Evolutionary conservation across 495 filamentous ascomycete genomes (phyloP).

Genomic region (Aspergillus diversus): DNA sequence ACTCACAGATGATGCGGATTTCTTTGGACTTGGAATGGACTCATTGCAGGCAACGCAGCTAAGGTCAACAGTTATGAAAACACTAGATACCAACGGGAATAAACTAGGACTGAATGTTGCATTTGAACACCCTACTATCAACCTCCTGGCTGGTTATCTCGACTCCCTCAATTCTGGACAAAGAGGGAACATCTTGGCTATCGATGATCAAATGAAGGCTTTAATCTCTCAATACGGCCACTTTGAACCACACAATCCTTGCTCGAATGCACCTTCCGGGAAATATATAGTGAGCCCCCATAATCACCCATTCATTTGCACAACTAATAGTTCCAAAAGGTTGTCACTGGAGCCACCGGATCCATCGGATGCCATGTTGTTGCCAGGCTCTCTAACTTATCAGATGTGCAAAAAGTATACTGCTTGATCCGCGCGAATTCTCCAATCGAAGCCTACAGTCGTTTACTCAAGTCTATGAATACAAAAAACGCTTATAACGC

Average conservation of each 20-base stretch:
- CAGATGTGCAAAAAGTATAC: conserved; percentile 46
- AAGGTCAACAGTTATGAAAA: conserved; percentile 42
- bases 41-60: conserved; percentile 57
- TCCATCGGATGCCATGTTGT: conserved; percentile 31
- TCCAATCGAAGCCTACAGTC: conserved; percentile 44
- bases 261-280: conserved; percentile 20
- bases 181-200: conserved; percentile 28
- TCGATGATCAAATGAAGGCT: conserved; percentile 33
- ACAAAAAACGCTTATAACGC: conserved; percentile 31
- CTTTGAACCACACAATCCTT: conserved; percentile 39
- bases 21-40: conserved; percentile 60
- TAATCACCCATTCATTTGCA: background rate
- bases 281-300: conserved; percentile 26
- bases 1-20: conserved; percentile 43
- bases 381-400: conserved; percentile 23
- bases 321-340: conserved; percentile 16
- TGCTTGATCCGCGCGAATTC: conserved; percentile 60
- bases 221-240: conserved; percentile 46
- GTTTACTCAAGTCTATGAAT: conserved; percentile 54
- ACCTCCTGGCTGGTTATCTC: conserved; percentile 36
- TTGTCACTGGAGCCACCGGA: conserved; percentile 33
- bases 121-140: conserved; percentile 50
- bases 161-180: conserved; percentile 30
- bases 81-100: conserved; percentile 29
- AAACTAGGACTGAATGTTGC: conserved; percentile 49